phyloP scores from a whole-genome alignment of 768 basidiomycete species.

The Lactarius vividus region DNA sequence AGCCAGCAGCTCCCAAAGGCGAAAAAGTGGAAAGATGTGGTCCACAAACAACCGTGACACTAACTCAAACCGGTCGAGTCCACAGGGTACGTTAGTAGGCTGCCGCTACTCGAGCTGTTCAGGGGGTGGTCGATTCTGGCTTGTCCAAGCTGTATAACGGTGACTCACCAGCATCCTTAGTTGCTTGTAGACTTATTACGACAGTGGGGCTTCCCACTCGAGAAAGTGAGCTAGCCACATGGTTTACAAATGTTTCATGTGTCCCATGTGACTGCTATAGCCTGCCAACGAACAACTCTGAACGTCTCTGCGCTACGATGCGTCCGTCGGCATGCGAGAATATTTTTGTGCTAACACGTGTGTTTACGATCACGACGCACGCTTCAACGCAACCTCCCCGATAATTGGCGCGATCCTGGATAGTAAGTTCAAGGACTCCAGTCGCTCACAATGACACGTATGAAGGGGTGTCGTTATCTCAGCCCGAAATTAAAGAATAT shows the following conservation, averaged over 20 bases:
- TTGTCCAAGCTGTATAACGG: neutral
- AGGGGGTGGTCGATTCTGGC: neutral
- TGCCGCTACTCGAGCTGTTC: neutral
- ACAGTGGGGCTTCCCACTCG: neutral
- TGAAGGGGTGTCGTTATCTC: slow-evolving; percentile 7
- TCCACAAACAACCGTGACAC: slow-evolving; percentile 11
- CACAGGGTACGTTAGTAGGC: neutral
- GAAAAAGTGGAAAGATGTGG: slow-evolving; percentile 29
- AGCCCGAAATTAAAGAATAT: neutral
- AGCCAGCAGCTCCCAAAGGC: slow-evolving; percentile 30
- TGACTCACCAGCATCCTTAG: neutral
- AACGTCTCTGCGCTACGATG: neutral
- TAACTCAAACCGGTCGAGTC: neutral
- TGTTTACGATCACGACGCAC: neutral
- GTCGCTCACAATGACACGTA: slow-evolving; percentile 8
- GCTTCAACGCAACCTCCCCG: neutral
- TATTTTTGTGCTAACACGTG: neutral
- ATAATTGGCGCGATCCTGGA: neutral
- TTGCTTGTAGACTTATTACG: neutral
- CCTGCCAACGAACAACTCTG: neutral
- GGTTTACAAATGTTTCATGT: neutral
- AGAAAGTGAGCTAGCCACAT: neutral
- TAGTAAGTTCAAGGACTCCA: neutral
- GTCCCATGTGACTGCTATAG: neutral
- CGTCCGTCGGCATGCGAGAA: neutral